A percentile compares a stretch with the other conserved stretches of the same genome.
These are phyloP conservation scores for Penicillium paneum DNA, from an alignment of 2,329 filamentous ascomycete genomes.

Conservation along the genomic window DNA sequence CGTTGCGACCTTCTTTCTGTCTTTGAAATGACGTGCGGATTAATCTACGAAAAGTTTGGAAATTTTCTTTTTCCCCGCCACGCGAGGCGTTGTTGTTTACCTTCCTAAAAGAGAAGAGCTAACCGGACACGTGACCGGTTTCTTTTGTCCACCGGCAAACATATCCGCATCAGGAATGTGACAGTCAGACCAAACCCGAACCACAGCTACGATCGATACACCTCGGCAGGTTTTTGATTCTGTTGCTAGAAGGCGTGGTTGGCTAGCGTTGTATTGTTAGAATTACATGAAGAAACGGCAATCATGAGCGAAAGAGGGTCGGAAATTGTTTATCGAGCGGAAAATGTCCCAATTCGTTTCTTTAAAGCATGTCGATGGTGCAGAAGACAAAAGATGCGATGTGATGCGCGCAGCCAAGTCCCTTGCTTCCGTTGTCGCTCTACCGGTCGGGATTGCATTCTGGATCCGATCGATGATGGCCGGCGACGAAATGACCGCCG, in stretches of 20 bases:
- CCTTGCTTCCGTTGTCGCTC: constrained; percentile 37
- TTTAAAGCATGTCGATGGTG: constrained; percentile 39
- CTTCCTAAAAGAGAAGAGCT: constrained; percentile 1
- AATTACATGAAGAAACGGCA: neutral
- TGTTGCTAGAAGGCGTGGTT: neutral
- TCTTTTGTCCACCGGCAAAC: neutral
- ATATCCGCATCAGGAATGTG: neutral
- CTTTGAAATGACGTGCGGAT: neutral
- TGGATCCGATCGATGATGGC: constrained; percentile 32
- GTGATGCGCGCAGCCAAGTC: constrained; percentile 34
- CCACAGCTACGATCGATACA: neutral
- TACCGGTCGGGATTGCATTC: constrained; percentile 33
- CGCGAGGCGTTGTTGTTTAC: neutral
- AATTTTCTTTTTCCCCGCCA: neutral
- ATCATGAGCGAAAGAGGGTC: constrained; percentile 28
- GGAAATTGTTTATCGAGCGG: constrained; percentile 30
- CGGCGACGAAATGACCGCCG: constrained; percentile 25
- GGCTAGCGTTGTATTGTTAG: neutral
- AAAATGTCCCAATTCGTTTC: constrained; percentile 30
- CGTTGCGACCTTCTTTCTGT: rapidly evolving
- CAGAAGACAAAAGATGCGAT: constrained; percentile 37
- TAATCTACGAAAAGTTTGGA: constrained; percentile 37
- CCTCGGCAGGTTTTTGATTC: neutral
- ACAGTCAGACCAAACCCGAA: neutral
- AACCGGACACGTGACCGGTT: constrained; percentile 16